Percentiles rank a stretch among this genome's conserved stretches.
Conservation (phyloP, 2,329 filamentous ascomycete genomes). For the Pestalotiopsis sp. region DNA sequence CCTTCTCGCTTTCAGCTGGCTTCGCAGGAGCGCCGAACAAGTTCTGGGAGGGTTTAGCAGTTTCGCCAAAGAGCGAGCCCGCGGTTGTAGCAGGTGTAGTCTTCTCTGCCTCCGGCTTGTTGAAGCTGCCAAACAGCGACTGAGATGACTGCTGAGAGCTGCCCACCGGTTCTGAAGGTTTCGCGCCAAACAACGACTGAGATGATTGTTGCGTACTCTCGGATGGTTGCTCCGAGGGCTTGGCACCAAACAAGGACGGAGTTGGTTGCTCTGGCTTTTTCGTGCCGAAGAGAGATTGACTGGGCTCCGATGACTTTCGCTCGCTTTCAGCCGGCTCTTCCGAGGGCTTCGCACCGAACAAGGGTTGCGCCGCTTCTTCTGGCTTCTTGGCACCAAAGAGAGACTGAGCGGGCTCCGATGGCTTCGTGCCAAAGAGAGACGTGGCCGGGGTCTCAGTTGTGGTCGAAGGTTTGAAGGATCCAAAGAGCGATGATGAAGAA, state of each 20-base stretch:
- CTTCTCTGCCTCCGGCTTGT: background rate
- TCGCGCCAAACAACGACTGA: constrained; percentile 12
- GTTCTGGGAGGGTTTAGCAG: constrained; percentile 10
- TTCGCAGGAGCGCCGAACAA: constrained; percentile 23
- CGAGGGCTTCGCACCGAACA: constrained; percentile 25
- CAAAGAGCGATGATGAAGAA: background rate
- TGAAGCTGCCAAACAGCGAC: constrained; percentile 1
- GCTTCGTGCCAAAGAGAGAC: background rate
- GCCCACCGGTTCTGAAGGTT: constrained; percentile 2
- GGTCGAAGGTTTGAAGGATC: background rate
- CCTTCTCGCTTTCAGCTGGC: constrained; percentile 18
- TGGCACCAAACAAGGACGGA: background rate
- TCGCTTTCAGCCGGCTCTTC: constrained; percentile 16
- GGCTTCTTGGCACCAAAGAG: constrained; percentile 3
- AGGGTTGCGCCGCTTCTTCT: constrained; percentile 24
- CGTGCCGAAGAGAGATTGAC: background rate
- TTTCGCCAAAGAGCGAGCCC: constrained; percentile 18
- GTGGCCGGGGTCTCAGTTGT: background rate
- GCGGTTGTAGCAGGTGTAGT: constrained; percentile 14
- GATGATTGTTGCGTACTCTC: constrained; percentile 24
- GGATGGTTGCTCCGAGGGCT: constrained; percentile 22
- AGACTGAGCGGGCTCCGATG: background rate
- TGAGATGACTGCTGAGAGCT: constrained; percentile 15
- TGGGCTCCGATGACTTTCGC: background rate
- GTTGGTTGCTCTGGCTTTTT: background rate